These are phyloP conservation scores for Russula earlei DNA, from an alignment of 768 basidiomycete genomes.

Conservation along the genomic window DNA sequence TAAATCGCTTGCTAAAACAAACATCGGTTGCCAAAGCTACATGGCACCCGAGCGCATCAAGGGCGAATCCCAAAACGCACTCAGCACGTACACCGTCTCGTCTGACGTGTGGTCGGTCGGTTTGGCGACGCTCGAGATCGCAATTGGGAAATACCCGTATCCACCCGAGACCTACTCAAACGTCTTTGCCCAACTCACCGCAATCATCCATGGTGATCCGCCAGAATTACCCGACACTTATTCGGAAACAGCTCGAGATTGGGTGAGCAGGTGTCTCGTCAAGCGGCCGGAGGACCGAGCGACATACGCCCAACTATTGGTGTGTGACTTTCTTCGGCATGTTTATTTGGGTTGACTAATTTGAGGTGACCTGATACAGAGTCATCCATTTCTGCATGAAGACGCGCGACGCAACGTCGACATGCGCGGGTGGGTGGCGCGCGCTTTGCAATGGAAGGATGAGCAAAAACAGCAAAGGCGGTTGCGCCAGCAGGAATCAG, in stretches of 20 bases:
- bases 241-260: constrained; percentile 64
- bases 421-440: constrained; percentile 75
- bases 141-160: constrained; percentile 85
- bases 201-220: constrained; percentile 92
- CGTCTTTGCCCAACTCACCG: constrained; percentile 93
- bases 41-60: constrained; percentile 99
- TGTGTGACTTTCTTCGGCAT: constrained; percentile 19
- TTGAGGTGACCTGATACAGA: constrained; percentile 29
- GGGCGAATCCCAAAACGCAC: constrained; percentile 80
- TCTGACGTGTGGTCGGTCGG: constrained; percentile 98
- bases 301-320: constrained; percentile 75
- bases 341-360: neutral
- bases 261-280: constrained; percentile 69
- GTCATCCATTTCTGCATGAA: constrained; percentile 68
- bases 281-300: constrained; percentile 76
- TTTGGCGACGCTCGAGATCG: constrained; percentile 87
- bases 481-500: constrained; percentile 5
- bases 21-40: constrained; percentile 97
- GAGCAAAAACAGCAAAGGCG: constrained; percentile 6
- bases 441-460: constrained; percentile 32
- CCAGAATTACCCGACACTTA: constrained; percentile 74
- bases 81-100: constrained; percentile 88
- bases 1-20: constrained; percentile 92
- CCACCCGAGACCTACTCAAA: constrained; percentile 96
- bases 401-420: constrained; percentile 59